These are phyloP conservation scores for Aquilaria agallochum DNA, from an alignment of 441 rosid genomes.

Conservation along the genomic window DNA sequence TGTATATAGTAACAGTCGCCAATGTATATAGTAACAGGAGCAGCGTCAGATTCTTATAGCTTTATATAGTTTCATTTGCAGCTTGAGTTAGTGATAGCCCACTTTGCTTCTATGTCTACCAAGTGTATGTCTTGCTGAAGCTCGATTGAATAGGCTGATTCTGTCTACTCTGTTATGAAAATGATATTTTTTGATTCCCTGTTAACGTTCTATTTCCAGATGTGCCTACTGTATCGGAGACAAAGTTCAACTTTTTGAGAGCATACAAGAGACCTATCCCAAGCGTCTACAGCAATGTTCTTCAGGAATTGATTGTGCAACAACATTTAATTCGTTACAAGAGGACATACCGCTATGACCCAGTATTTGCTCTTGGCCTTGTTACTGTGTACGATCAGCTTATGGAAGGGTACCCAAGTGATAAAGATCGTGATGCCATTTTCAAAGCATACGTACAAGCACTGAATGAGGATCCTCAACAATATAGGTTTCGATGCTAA, in stretches of 20 bases:
- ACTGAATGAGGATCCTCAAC: conserved; percentile 80
- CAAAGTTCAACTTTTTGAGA: conserved; percentile 72
- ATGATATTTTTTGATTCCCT: too few species aligned
- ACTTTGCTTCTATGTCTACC: too few species aligned
- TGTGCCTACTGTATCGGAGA: conserved; percentile 80
- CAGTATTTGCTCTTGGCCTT: conserved; percentile 92
- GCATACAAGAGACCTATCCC: conserved; percentile 90
- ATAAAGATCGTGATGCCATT: conserved; percentile 79
- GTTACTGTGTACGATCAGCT: conserved; percentile 94
- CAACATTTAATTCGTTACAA: conserved; percentile 93
- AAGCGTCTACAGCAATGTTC: conserved; percentile 78
- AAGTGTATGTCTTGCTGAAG: too few species aligned
- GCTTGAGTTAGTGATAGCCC: too few species aligned
- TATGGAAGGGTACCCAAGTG: conserved; percentile 96
- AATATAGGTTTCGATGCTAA: conserved; percentile 60
- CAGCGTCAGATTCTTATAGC: too few species aligned
- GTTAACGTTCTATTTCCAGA: conserved; percentile 33
- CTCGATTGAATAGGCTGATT: neutral
- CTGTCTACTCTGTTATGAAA: neutral
- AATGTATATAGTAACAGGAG: too few species aligned
- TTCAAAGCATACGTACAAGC: conserved; percentile 80
- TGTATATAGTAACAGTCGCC: too few species aligned
- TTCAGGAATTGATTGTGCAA: conserved; percentile 92
- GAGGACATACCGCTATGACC: conserved; percentile 74
- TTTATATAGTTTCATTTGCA: too few species aligned